Evolutionary conservation across 139 green algal species (phyloP).

Genomic region (Picochlorum sp.): DNA sequence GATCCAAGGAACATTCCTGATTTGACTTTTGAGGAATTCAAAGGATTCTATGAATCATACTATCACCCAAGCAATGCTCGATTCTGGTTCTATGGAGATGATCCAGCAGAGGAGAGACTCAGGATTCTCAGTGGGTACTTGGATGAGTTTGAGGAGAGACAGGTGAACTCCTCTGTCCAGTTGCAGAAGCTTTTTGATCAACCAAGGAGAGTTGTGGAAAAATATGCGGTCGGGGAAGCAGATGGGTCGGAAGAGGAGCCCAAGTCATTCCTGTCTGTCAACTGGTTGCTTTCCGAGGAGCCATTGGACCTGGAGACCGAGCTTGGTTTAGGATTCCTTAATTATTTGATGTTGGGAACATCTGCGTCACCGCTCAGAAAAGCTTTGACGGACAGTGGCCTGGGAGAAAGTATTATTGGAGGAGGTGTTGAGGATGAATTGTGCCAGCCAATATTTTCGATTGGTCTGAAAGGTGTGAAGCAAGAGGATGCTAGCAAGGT

Average conservation of each 20-base stretch:
- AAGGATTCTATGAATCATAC: slow-evolving; percentile 89
- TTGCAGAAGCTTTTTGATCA: slow-evolving; percentile 61
- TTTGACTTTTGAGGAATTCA: slow-evolving; percentile 93
- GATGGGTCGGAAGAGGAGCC: slow-evolving; percentile 47
- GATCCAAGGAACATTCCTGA: slow-evolving; percentile 86
- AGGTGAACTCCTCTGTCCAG: slow-evolving; percentile 64
- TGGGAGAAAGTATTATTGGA: slow-evolving; percentile 85
- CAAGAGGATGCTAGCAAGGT: slow-evolving; percentile 40
- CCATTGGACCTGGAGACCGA: slow-evolving; percentile 84
- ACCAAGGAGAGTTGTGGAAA: slow-evolving; percentile 26
- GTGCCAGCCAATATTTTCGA: slow-evolving; percentile 73
- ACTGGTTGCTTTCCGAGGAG: slow-evolving; percentile 87
- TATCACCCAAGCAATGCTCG: slow-evolving; percentile 92
- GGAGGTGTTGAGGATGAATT: slow-evolving; percentile 92
- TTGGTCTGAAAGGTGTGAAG: slow-evolving; percentile 56
- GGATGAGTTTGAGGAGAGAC: slow-evolving; percentile 62
- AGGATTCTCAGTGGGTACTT: slow-evolving; percentile 70
- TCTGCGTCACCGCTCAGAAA: slow-evolving; percentile 79
- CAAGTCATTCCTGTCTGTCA: slow-evolving; percentile 77
- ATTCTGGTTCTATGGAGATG: slow-evolving; percentile 99
- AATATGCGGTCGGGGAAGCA: slow-evolving; percentile 46
- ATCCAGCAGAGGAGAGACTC: slow-evolving; percentile 79
- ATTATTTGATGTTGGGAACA: slow-evolving; percentile 94
- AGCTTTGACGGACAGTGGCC: slow-evolving; percentile 83
- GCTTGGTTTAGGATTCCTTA: slow-evolving; percentile 86